These are phyloP conservation scores for Strigomonas galati DNA, from an alignment of 208 protist genomes.

Conservation along the genomic window DNA sequence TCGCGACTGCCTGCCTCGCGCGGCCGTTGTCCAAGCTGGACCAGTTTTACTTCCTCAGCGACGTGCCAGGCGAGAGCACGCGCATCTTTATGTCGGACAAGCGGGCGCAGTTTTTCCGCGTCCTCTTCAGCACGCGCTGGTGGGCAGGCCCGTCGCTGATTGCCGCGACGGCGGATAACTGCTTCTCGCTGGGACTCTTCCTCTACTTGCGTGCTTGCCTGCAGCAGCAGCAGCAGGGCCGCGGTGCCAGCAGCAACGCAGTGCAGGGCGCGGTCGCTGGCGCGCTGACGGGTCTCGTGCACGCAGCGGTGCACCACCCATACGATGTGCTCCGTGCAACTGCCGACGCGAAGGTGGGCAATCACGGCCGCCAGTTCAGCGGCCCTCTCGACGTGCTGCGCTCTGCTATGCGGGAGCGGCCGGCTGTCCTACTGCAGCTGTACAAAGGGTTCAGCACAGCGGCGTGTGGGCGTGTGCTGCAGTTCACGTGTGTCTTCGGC, in stretches of 20 bases:
- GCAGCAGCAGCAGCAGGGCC: neutral
- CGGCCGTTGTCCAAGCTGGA: conserved; percentile 54
- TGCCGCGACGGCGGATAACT: conserved; percentile 31
- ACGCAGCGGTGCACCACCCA: conserved; percentile 57
- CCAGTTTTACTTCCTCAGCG: conserved; percentile 74
- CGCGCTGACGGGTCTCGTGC: conserved; percentile 39
- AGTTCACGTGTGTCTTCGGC: conserved; percentile 64
- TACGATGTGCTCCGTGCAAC: conserved; percentile 79
- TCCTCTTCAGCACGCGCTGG: conserved; percentile 64
- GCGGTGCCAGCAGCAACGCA: neutral
- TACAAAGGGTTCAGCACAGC: conserved; percentile 52
- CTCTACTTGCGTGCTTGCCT: conserved; percentile 27
- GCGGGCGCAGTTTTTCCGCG: conserved; percentile 69
- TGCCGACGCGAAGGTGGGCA: conserved; percentile 31
- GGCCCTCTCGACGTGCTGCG: conserved; percentile 57
- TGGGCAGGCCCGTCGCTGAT: conserved; percentile 50
- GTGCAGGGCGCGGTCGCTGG: conserved; percentile 54
- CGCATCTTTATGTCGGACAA: conserved; percentile 76
- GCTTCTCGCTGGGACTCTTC: conserved; percentile 44
- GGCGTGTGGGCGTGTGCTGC: conserved; percentile 27
- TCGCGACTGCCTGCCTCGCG: conserved; percentile 27
- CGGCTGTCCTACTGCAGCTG: conserved; percentile 43
- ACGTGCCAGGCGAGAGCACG: conserved; percentile 71
- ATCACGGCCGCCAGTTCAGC: conserved; percentile 32
- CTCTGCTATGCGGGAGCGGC: conserved; percentile 52